A percentile compares a stretch with the other conserved stretches of the same genome.
These are phyloP conservation scores for Penicillium griseofulvum DNA, from an alignment of 2,329 filamentous ascomycete genomes.

Conservation along the genomic window DNA sequence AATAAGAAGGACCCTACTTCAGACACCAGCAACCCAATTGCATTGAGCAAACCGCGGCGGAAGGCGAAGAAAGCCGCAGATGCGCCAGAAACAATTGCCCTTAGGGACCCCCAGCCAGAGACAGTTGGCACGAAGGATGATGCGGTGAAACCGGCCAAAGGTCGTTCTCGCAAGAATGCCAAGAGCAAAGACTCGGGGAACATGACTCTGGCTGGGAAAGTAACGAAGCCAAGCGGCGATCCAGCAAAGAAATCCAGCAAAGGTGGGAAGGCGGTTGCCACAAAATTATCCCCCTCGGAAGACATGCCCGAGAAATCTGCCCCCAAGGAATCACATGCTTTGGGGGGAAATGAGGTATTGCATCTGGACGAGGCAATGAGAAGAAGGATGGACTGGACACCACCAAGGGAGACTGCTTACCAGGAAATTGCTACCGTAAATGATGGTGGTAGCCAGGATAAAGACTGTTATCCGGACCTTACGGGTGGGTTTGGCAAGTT, in stretches of 20 bases:
- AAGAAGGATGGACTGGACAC: constrained; percentile 67
- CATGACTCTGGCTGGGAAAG: constrained; percentile 36
- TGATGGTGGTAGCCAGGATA: constrained; percentile 1
- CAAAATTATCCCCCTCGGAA: neutral
- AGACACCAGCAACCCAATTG: constrained; percentile 6
- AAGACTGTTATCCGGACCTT: neutral
- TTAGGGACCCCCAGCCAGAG: neutral
- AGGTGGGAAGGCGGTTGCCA: constrained; percentile 5
- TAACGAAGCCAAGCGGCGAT: constrained; percentile 32
- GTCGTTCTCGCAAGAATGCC: constrained; percentile 21
- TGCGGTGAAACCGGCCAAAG: constrained; percentile 24
- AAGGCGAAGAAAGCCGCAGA: constrained; percentile 16
- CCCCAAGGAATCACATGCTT: constrained; percentile 16
- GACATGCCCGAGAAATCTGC: neutral
- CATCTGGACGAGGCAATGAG: constrained; percentile 50
- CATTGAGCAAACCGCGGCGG: constrained; percentile 13
- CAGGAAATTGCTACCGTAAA: constrained; percentile 23
- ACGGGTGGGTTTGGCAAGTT: constrained; percentile 33
- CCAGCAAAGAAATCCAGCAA: constrained; percentile 13
- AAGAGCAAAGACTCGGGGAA: constrained; percentile 29
- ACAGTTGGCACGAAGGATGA: constrained; percentile 14
- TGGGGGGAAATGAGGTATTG: constrained; percentile 22
- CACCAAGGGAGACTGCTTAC: constrained; percentile 48
- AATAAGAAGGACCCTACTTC: constrained; percentile 10
- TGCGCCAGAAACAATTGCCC: constrained; percentile 1